phyloP scores from a whole-genome alignment of 345 rosid species.

The Cochlearia excelsa region DNA sequence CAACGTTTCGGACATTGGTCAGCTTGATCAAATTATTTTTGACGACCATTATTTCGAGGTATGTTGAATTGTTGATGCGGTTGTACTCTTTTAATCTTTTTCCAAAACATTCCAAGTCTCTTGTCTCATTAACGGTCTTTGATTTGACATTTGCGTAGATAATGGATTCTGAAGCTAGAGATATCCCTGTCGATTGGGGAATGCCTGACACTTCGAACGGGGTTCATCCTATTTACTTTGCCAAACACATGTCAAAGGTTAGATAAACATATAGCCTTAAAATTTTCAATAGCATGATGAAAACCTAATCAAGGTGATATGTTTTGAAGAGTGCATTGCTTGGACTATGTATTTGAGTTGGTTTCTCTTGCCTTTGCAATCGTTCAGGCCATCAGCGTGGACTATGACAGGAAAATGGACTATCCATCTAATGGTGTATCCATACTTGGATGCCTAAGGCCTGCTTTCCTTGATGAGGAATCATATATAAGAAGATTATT shows the following conservation, averaged over 20 bases:
- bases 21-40: slow-evolving; percentile 44
- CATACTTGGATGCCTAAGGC: slow-evolving; percentile 77
- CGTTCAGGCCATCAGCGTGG: slow-evolving; percentile 53
- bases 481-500: slow-evolving; percentile 62
- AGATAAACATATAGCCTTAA: slow-evolving; percentile 18
- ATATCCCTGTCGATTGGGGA: slow-evolving; percentile 81
- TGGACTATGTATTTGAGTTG: slow-evolving; percentile 14
- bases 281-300: slow-evolving; percentile 19
- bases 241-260: slow-evolving; percentile 89
- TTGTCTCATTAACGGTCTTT: slow-evolving; percentile 19
- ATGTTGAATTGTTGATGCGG: slow-evolving; percentile 6
- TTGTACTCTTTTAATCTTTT: slow-evolving; percentile 20
- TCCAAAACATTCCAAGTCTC: slow-evolving; percentile 17
- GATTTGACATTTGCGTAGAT: slow-evolving; percentile 43
- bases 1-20: slow-evolving; percentile 46
- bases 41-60: slow-evolving; percentile 83
- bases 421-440: slow-evolving; percentile 89
- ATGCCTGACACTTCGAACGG: slow-evolving; percentile 66
- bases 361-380: slow-evolving; percentile 29
- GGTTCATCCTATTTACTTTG: slow-evolving; percentile 82
- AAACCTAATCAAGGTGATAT: neutral
- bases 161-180: slow-evolving; percentile 61
- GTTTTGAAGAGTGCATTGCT: neutral
- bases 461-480: slow-evolving; percentile 78
- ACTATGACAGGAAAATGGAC: slow-evolving; percentile 61